Conservation (phyloP, 2,329 filamentous ascomycete species). For the Elsinoe necatrix region DNA sequence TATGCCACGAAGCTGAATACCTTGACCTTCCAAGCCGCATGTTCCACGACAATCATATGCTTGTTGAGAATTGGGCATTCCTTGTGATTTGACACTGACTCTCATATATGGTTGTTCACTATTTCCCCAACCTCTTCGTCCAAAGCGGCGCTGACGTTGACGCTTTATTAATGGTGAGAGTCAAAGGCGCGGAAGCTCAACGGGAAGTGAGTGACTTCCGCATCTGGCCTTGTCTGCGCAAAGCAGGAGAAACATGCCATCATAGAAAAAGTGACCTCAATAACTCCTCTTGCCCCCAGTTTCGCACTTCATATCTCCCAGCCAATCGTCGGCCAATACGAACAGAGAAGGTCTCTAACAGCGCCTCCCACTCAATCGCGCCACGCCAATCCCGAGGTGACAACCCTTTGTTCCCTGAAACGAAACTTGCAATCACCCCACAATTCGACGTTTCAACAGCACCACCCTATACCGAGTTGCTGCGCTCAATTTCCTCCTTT, state of each 20-base stretch:
- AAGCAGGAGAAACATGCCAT: conserved; percentile 7
- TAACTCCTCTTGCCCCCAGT: neutral
- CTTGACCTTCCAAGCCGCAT: neutral
- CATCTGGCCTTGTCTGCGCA: neutral
- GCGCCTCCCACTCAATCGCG: conserved; percentile 1
- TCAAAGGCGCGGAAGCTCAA: neutral
- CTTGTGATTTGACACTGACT: neutral
- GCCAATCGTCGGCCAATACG: neutral
- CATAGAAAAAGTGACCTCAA: neutral
- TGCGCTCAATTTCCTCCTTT: neutral
- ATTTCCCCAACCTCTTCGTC: neutral
- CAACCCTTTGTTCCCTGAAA: conserved; percentile 4
- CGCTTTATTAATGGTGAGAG: conserved; percentile 1
- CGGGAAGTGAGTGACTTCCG: neutral
- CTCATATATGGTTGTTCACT: neutral
- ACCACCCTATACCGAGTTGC: conserved; percentile 1
- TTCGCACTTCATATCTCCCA: neutral
- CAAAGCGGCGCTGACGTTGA: conserved; percentile 1
- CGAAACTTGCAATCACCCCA: conserved; percentile 4
- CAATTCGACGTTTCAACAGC: conserved; percentile 10
- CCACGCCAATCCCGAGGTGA: conserved; percentile 8
- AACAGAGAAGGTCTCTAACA: neutral
- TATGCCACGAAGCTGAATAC: neutral
- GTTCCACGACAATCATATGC: neutral
- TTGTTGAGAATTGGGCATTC: neutral